Evolutionary conservation across 192 early-diverging fungal species (phyloP), one percentile per base, ranked within the genome.

Genomic region (Podila clonocystis): DNA sequence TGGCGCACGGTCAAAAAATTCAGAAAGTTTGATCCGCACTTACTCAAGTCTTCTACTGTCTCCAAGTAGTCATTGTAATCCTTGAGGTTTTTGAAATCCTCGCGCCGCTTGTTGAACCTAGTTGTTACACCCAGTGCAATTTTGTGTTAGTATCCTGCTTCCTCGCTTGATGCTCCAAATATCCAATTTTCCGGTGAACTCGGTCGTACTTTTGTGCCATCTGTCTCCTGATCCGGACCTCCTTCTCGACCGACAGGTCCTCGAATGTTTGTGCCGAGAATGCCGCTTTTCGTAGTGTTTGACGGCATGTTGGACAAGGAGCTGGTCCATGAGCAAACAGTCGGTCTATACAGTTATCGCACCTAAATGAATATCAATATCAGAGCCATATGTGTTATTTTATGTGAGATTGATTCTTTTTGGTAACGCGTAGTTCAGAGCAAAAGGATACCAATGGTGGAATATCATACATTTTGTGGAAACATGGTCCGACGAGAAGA

Each of bases 241-340:
- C 97, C 84, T 95, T 97, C 72, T 99, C 97, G 13, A 98, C 96
- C 4, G 88, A 88, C 26, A 99, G 86, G 80, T 99, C 95, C 82
- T 98, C 97, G 83, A 99, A 99, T 20, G 93, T 95, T 57, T 95
- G 96, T 55, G 88, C 87, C 62, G 93, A 91, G 84, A 97, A 98
- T 49, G 95, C 88, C 68, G 86, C 89, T 71, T 95, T 97, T 68
- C 94, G 83, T 55, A 99, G 87, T 19, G 90, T 92, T 50, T 86
- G 86, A 22, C 89, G 88, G 87, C 97, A 99, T 20, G 94, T 92
- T 0, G 96, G 97, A 78, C 97, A 99, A 6, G 95, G 94, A 2
- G 93, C 95, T 22, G 96, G 93, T 3, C 97, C 97, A 38, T 89
- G 84, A 31, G 87, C 82, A 85, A 96, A 99, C 41, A 94, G 75